These are phyloP conservation scores for Entelexis paramagnoliae DNA, from an alignment of 1,139 yeast genomes.

Conservation along the genomic window DNA sequence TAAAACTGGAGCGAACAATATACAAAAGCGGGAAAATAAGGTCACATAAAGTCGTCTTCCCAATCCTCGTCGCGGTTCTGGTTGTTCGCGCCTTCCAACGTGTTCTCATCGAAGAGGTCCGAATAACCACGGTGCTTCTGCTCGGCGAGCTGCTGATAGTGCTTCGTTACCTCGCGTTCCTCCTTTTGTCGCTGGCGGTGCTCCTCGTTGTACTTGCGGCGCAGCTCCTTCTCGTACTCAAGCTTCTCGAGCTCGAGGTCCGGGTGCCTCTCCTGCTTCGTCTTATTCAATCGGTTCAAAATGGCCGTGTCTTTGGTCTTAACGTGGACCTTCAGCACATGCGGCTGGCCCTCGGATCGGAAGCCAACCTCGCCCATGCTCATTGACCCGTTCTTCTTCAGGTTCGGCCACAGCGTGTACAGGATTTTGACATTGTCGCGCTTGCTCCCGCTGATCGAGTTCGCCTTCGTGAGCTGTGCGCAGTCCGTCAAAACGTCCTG, in stretches of 20 bases:
- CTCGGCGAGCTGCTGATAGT: conserved; percentile 30
- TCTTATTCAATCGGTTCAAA: conserved; percentile 56
- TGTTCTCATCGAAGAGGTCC: conserved; percentile 46
- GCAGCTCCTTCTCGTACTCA: conserved; percentile 33
- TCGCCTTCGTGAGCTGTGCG: conserved; percentile 66
- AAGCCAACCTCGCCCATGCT: conserved; percentile 78
- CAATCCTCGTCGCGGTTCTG: conserved; percentile 49
- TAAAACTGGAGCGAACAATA: too few relatives aligned
- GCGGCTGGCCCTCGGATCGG: conserved; percentile 39
- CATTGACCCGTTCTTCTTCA: conserved; percentile 61
- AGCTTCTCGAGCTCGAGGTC: conserved; percentile 27
- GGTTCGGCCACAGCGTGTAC: conserved; percentile 67
- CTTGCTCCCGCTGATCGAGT: conserved; percentile 57
- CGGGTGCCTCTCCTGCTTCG: conserved; percentile 27
- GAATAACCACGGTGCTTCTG: conserved; percentile 43
- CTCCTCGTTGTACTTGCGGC: conserved; percentile 31
- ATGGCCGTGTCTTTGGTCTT: conserved; percentile 52
- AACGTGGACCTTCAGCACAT: conserved; percentile 47
- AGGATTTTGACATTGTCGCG: conserved; percentile 57
- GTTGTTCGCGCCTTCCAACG: conserved; percentile 41
- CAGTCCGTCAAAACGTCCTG: conserved; percentile 47
- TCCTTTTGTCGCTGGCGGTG: conserved; percentile 32
- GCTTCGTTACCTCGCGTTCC: conserved; percentile 28
- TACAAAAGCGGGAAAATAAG: too few relatives aligned
- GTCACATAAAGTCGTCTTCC: conserved; percentile 49